phyloP scores from a whole-genome alignment of 1,284 basidiomycete species.

The Ganoderma lingzhi region DNA sequence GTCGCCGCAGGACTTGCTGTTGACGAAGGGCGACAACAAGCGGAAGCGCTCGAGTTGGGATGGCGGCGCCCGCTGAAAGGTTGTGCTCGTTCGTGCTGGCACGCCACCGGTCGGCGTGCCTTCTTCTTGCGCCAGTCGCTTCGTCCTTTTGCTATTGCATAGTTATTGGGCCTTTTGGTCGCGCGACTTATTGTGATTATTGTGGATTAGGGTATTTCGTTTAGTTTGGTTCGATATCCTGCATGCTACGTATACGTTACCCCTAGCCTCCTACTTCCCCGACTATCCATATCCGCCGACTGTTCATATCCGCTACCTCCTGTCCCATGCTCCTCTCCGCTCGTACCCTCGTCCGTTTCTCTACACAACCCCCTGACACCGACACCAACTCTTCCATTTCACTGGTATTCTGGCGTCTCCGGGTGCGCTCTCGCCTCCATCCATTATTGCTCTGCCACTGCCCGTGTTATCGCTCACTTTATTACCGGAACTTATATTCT shows the following conservation, averaged over 20 bases:
- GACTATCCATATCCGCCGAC: neutral
- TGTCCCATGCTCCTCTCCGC: neutral
- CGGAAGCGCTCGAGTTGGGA: conserved; percentile 83
- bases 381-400: neutral
- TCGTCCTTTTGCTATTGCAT: neutral
- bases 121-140: conserved; percentile 1
- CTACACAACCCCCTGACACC: neutral
- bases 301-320: neutral
- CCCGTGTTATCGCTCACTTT: conserved; percentile 8
- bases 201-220: neutral
- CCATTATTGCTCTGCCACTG: neutral
- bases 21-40: conserved; percentile 66
- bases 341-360: neutral
- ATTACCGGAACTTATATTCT: conserved; percentile 5
- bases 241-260: conserved; percentile 4
- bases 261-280: conserved; percentile 3
- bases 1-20: conserved; percentile 71
- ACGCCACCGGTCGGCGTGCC: neutral
- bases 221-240: conserved; percentile 8
- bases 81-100: neutral
- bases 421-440: neutral
- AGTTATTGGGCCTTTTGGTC: conserved; percentile 7
- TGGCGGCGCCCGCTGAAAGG: conserved; percentile 50
- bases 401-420: neutral
- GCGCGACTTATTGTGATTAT: conserved; percentile 4